Evolutionary conservation across 176 grass and related monocot genomes (phyloP), one percentile per base, ranked within the genome.

Genomic region (Neostapfia colusana): DNA sequence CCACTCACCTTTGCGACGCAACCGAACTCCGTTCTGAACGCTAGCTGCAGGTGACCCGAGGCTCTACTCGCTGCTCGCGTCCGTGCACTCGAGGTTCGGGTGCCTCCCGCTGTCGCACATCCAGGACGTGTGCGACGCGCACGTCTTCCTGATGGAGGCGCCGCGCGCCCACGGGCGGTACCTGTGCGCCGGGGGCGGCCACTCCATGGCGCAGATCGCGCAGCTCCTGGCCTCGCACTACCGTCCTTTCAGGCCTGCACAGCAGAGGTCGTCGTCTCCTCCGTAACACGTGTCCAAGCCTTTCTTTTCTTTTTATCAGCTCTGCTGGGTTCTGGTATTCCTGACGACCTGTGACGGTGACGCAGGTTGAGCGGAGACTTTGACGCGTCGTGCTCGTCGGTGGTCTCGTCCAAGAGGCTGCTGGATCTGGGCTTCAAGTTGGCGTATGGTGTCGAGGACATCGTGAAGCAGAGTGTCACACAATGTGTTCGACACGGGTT

Each of bases 41-140:
- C n/a, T n/a, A n/a, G n/a, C n/a, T n/a, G 48, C 51, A 97, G 93
- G 88, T 39, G 86, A 93, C 35, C 81, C 86, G 42, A 83, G 72
- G 78, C 71, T 93, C 20, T 79, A 78, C 34, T 70, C 86, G 3
- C 63, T 97, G 81, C 63, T 97, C 18, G 74, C 74, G 0, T 93
- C 94, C 4, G 91, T 97, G 55, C 86, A 88, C 43, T 50, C 43
- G 17, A 87, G 94, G 63, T 78, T 97, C 77, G 94, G 94, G 75
- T 93, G 84, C 17, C 67, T 97, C 24, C 82, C 91, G 69, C 37
- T 97, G 54, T 88, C 81, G 37, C 91, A 97, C 83, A 40, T 97
- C 13, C 86, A 93, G 80, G 94, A 97, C 74, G 82, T 83, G 4
- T 91, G 94, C 75, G 81, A 87, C 75, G 94, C 94, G 18, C 94